Conservation (phyloP, 306 rosid species). For the Sesbania bispinosa region DNA sequence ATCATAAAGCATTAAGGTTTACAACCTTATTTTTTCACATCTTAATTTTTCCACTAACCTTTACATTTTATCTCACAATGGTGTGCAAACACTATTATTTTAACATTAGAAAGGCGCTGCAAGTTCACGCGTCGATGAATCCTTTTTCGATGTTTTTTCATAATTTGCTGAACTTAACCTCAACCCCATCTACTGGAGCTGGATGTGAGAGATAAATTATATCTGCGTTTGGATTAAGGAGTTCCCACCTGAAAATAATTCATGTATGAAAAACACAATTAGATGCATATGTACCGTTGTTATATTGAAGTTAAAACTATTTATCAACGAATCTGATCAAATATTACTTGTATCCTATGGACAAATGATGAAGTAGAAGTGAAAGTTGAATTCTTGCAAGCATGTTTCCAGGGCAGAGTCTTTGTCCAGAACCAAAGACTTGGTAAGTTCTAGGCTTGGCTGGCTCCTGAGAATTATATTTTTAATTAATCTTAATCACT, state of each 20-base stretch:
- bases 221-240: slow-evolving; percentile 28
- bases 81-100: too few species aligned
- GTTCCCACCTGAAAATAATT: slow-evolving; percentile 37
- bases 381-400: slow-evolving; percentile 42
- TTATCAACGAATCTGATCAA: neutral
- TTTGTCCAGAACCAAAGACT: slow-evolving; percentile 42
- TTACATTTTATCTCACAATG: too few species aligned
- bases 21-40: too few species aligned
- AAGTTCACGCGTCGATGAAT: too few species aligned
- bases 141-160: neutral
- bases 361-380: slow-evolving; percentile 42
- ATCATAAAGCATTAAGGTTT: too few species aligned
- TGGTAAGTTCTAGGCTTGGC: slow-evolving; percentile 28
- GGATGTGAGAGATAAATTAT: slow-evolving; percentile 39
- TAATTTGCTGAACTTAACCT: slow-evolving; percentile 34
- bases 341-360: slow-evolving; percentile 40
- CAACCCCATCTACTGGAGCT: slow-evolving; percentile 27
- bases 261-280: neutral
- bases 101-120: too few species aligned
- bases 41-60: too few species aligned
- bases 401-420: slow-evolving; percentile 47
- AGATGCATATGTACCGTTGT: too few species aligned
- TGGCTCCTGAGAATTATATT: slow-evolving; percentile 14
- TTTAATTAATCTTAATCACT: too few species aligned
- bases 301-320: neutral